Conservation (phyloP, 495 filamentous ascomycete species). For the Neurospora sp. region DNA sequence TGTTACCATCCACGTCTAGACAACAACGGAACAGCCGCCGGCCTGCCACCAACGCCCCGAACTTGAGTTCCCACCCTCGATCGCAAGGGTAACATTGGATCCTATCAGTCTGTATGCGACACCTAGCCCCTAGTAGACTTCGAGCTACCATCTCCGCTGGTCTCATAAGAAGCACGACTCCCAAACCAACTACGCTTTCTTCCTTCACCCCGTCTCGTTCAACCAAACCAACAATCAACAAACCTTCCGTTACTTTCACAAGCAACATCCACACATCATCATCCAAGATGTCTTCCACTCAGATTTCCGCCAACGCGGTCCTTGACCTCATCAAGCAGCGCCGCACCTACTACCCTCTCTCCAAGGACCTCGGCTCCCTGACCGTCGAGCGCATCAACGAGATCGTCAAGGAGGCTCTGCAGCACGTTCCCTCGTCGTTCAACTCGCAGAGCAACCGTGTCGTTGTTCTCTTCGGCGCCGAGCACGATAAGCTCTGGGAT, state of each 20-base stretch:
- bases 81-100: not conserved
- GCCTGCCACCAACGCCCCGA: no score
- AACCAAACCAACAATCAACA: constrained; percentile 5
- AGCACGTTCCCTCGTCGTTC: constrained; percentile 51
- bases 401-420: constrained; percentile 43
- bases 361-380: constrained; percentile 40
- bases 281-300: constrained; percentile 17
- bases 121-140: not conserved
- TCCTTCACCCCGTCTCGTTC: not conserved
- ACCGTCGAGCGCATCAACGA: constrained; percentile 42
- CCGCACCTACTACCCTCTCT: constrained; percentile 50
- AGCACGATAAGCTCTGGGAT: constrained; percentile 59
- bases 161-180: not conserved
- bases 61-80: not conserved
- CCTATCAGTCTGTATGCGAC: not conserved
- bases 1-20: not conserved
- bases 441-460: constrained; percentile 56
- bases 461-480: constrained; percentile 50
- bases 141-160: constrained; percentile 5
- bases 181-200: not conserved
- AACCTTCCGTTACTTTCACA: constrained; percentile 4
- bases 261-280: constrained; percentile 7
- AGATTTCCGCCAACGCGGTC: constrained; percentile 28
- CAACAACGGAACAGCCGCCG: not conserved
- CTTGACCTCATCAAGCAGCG: constrained; percentile 45